Percentiles rank a stretch among this genome's conserved stretches.
phyloP scores from a whole-genome alignment of 2,329 filamentous ascomycete species.

The Penicillium expansum region DNA sequence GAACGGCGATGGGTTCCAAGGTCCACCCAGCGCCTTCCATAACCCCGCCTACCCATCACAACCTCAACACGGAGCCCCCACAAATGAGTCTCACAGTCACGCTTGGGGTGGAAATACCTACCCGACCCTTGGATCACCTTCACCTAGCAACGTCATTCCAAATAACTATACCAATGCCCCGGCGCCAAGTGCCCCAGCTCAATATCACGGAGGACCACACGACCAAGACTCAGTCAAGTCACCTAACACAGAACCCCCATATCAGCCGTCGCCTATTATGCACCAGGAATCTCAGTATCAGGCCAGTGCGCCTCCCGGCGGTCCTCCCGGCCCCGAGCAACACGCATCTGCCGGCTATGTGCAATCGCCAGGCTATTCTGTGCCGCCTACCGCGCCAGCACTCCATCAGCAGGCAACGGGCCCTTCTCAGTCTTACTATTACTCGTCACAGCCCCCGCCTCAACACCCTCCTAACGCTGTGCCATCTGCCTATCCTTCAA shows the following conservation, averaged over 20 bases:
- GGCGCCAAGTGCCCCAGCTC: constrained; percentile 7
- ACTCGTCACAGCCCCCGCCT: constrained; percentile 8
- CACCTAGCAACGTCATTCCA: constrained; percentile 8
- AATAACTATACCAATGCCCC: constrained; percentile 10
- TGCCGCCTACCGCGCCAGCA: constrained; percentile 6
- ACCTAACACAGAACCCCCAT: constrained; percentile 15
- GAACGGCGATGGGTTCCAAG: constrained; percentile 13
- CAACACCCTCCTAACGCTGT: constrained; percentile 13
- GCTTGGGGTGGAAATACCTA: constrained; percentile 20
- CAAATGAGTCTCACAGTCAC: constrained; percentile 13
- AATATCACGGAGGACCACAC: constrained; percentile 18
- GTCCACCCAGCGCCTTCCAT: constrained; percentile 3
- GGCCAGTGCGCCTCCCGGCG: constrained; percentile 12
- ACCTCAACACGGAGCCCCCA: constrained; percentile 6
- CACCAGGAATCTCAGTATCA: constrained; percentile 24
- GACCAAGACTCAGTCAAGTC: constrained; percentile 10
- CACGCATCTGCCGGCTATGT: constrained; percentile 13
- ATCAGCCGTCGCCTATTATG: constrained; percentile 20
- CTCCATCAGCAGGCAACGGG: constrained; percentile 16
- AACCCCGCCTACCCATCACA: constrained; percentile 16
- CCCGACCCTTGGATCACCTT: constrained; percentile 21
- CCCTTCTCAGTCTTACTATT: constrained; percentile 24
- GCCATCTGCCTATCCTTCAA: constrained; percentile 18
- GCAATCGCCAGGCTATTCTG: constrained; percentile 19
- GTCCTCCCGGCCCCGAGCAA: constrained; percentile 14